These are phyloP conservation scores for Vitis vinifera DNA, from an alignment of 164 flowering plant genomes.

Conservation along the genomic window ASM3070453v1 NC_081822.1:18806001-18806500, in stretches of 20 bases:
- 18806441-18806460: too few relatives aligned
- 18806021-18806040: not conserved
- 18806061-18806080: slow-evolving; percentile 9
- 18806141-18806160: slow-evolving; percentile 36
- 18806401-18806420: too few relatives aligned
- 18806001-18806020: slow-evolving; percentile 14
- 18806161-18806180: slow-evolving; percentile 17
- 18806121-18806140: slow-evolving; percentile 36
- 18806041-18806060: too few relatives aligned
- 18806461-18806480: too few relatives aligned
- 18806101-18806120: slow-evolving; percentile 53
- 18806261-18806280: not conserved
- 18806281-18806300: too few relatives aligned
- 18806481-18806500: too few relatives aligned
- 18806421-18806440: too few relatives aligned
- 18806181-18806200: slow-evolving; percentile 16
- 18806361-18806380: too few relatives aligned
- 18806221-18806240: slow-evolving; percentile 7
- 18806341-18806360: too few relatives aligned
- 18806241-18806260: not conserved
- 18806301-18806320: too few relatives aligned
- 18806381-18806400: too few relatives aligned
- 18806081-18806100: slow-evolving; percentile 36
- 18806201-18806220: not conserved
- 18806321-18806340: too few relatives aligned